Percentiles rank a stretch among this genome's conserved stretches.
phyloP scores from a whole-genome alignment of 495 filamentous ascomycete genomes.

The Bryoglossum gracile region DNA sequence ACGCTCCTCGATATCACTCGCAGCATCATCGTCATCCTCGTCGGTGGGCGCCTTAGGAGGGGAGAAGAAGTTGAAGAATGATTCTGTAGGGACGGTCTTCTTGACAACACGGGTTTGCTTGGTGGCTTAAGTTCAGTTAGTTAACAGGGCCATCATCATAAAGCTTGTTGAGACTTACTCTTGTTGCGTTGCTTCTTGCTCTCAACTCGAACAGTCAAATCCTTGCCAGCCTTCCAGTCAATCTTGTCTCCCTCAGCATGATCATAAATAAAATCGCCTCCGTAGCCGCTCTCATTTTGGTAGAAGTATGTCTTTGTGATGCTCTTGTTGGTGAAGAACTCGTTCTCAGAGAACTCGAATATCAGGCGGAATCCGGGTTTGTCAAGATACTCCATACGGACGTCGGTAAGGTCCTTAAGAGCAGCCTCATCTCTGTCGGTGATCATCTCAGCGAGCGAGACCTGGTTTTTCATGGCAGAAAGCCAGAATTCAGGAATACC shows the following conservation, averaged over 20 bases:
- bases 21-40: slow-evolving; percentile 68
- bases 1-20: slow-evolving; percentile 91
- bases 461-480: slow-evolving; percentile 98
- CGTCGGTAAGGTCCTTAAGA: slow-evolving; percentile 83
- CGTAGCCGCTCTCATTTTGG: slow-evolving; percentile 97
- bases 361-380: slow-evolving; percentile 96
- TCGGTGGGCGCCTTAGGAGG: slow-evolving; percentile 80
- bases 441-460: slow-evolving; percentile 94
- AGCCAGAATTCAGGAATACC: slow-evolving; percentile 97
- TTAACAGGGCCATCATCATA: background rate
- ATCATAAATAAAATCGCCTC: slow-evolving; percentile 99
- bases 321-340: slow-evolving; percentile 93
- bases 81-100: slow-evolving; percentile 96
- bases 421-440: slow-evolving; percentile 93
- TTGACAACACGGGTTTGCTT: slow-evolving; percentile 98
- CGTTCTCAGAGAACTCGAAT: slow-evolving; percentile 93
- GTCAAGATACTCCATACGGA: slow-evolving; percentile 98
- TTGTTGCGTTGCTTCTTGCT: slow-evolving; percentile 99
- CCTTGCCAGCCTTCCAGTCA: slow-evolving; percentile 89
- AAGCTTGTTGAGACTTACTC: slow-evolving; percentile 55
- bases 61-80: slow-evolving; percentile 99
- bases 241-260: slow-evolving; percentile 98
- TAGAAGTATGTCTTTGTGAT: slow-evolving; percentile 99
- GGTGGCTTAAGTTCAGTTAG: slow-evolving; percentile 55
- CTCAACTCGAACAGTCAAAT: slow-evolving; percentile 89